phyloP scores from a whole-genome alignment of 306 rosid species.

The Lablab purpureus region DNA sequence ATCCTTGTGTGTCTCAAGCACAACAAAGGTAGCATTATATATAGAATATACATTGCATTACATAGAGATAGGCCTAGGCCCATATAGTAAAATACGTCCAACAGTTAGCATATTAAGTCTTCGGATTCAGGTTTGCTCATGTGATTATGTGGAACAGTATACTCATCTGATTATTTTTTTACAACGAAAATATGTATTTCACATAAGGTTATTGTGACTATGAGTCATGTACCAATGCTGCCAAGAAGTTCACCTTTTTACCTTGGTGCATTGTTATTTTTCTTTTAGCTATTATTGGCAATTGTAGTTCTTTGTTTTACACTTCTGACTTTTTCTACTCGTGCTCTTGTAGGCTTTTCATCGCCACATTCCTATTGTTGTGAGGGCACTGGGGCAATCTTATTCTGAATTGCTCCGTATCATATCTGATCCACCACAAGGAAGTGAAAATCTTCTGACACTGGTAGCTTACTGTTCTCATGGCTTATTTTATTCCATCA shows the following conservation, averaged over 20 bases:
- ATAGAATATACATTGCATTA: too few species aligned
- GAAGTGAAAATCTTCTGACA: conserved; percentile 92
- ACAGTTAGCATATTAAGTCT: conserved; percentile 28
- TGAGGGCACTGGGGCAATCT: conserved; percentile 91
- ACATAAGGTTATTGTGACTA: neutral
- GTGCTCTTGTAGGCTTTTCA: conserved; percentile 82
- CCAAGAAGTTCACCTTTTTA: conserved; percentile 6
- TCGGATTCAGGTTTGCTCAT: conserved; percentile 28
- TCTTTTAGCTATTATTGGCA: conserved; percentile 27
- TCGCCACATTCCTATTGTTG: conserved; percentile 87
- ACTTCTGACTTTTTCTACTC: conserved; percentile 36
- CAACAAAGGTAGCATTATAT: too few species aligned
- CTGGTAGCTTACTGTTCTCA: conserved; percentile 64
- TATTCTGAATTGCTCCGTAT: conserved; percentile 79
- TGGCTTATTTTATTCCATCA: conserved; percentile 25
- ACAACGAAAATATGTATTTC: conserved; percentile 11
- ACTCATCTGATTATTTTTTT: neutral
- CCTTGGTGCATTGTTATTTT: conserved; percentile 37
- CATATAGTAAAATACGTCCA: too few species aligned
- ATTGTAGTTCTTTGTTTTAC: conserved; percentile 26
- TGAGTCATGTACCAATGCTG: conserved; percentile 23
- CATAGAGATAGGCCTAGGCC: too few species aligned
- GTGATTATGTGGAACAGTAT: conserved; percentile 27
- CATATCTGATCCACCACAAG: conserved; percentile 97
- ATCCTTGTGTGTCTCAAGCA: too few species aligned